A percentile compares a stretch with the other conserved stretches of the same genome.
These are phyloP conservation scores for Monascus purpureus DNA, from an alignment of 495 filamentous ascomycete genomes.

Conservation along the genomic window DNA sequence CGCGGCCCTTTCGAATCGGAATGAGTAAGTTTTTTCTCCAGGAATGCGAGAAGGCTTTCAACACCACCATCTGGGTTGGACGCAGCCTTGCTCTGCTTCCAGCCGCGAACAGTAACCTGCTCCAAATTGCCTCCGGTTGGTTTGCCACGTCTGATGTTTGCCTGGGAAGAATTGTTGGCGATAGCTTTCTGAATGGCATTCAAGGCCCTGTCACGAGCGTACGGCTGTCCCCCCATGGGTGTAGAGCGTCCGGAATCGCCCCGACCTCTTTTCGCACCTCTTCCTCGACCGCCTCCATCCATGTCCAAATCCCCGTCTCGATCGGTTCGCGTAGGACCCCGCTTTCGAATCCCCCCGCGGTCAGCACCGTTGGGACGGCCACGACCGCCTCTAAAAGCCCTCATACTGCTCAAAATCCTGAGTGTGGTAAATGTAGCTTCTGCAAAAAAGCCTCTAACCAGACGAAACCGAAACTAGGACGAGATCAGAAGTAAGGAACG, in stretches of 20 bases:
- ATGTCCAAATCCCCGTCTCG: constrained; percentile 76
- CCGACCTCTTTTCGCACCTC: constrained; percentile 22
- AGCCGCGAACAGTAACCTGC: constrained; percentile 48
- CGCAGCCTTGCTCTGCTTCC: constrained; percentile 63
- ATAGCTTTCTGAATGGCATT: constrained; percentile 31
- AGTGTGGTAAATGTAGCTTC: too few species aligned
- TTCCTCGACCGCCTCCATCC: constrained; percentile 36
- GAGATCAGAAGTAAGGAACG: background rate
- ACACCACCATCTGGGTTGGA: constrained; percentile 56
- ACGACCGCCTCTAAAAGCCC: constrained; percentile 18
- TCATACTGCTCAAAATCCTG: constrained; percentile 21
- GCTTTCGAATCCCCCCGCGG: constrained; percentile 64
- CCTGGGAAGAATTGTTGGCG: constrained; percentile 22
- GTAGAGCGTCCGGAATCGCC: constrained; percentile 21
- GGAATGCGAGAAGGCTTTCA: constrained; percentile 55
- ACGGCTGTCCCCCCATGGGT: constrained; percentile 9
- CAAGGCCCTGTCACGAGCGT: constrained; percentile 14
- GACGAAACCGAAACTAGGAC: constrained; percentile 3
- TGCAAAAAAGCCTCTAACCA: too few species aligned
- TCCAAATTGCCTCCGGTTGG: constrained; percentile 10
- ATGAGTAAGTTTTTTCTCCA: constrained; percentile 61
- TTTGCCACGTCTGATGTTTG: constrained; percentile 22
- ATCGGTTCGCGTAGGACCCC: constrained; percentile 43
- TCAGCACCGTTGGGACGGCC: constrained; percentile 18
- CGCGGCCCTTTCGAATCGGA: constrained; percentile 35